Evolutionary conservation across 352 stramenopile genomes (phyloP).

Genomic region (Sclerospora graminicola): DNA sequence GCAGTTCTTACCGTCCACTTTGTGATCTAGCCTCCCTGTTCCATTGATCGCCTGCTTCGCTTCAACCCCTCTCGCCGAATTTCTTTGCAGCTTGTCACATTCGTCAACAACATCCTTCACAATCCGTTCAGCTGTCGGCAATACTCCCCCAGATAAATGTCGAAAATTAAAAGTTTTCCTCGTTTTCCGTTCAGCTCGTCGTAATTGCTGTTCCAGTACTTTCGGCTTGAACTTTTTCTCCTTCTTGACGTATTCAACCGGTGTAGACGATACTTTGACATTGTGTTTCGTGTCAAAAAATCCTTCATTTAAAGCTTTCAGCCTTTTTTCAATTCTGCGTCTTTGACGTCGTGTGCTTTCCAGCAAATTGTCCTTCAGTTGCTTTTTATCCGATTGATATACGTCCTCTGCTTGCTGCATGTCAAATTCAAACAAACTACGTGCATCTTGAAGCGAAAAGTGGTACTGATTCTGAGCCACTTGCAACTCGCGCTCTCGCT

Average conservation of each 20-base stretch:
- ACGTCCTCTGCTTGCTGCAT: constrained; percentile 62
- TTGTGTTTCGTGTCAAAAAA: constrained; percentile 9
- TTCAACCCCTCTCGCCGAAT: constrained; percentile 11
- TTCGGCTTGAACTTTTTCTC: not conserved
- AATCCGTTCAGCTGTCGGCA: constrained; percentile 28
- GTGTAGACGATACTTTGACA: not conserved
- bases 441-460: constrained; percentile 42
- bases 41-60: constrained; percentile 3
- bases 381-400: constrained; percentile 23
- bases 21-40: not conserved
- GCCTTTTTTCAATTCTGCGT: constrained; percentile 63
- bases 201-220: constrained; percentile 20
- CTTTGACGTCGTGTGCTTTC: constrained; percentile 26
- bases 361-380: constrained; percentile 35
- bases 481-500: constrained; percentile 34
- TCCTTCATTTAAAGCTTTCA: constrained; percentile 40
- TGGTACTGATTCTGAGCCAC: constrained; percentile 40
- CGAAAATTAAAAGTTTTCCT: constrained; percentile 44
- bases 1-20: constrained; percentile 1
- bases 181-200: constrained; percentile 11
- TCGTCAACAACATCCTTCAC: constrained; percentile 24
- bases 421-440: constrained; percentile 63
- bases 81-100: constrained; percentile 13
- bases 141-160: constrained; percentile 35
- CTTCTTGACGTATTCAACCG: not conserved